Conservation (phyloP, 176 grass and related monocot genomes). For the Elymus sibiricus region DNA sequence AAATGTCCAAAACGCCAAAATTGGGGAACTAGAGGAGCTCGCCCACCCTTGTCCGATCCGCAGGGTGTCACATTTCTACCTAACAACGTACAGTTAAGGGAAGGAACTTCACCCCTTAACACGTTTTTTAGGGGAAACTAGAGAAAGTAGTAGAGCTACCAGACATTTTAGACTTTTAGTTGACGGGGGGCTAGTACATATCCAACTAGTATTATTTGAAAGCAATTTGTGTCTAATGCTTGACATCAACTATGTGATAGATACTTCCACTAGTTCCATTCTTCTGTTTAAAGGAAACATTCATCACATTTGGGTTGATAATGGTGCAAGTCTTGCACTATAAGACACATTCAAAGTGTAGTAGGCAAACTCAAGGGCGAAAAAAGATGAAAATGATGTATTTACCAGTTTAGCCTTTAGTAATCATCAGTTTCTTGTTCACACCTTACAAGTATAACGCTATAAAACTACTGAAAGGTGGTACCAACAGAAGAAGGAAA, state of each 20-base stretch:
- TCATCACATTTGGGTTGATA: not conserved
- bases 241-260: not conserved
- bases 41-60: too few relatives aligned
- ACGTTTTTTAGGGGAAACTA: too few relatives aligned
- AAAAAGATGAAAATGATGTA: not conserved
- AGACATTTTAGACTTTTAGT: not conserved
- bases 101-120: too few relatives aligned
- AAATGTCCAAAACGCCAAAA: not conserved
- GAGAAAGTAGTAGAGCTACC: not conserved
- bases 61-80: too few relatives aligned
- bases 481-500: not conserved
- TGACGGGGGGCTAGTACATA: too few relatives aligned
- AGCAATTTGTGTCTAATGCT: not conserved
- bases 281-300: not conserved
- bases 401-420: not conserved
- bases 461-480: not conserved
- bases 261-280: not conserved
- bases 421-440: not conserved
- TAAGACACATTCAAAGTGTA: not conserved
- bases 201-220: not conserved
- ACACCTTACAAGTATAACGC: not conserved
- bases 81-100: too few relatives aligned
- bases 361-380: not conserved
- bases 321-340: not conserved
- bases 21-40: too few relatives aligned